Evolutionary conservation across 371 early-diverging fungal genomes (phyloP), one percentile per base, ranked within the genome.

Genomic region (Nematocida homosporus): DNA sequence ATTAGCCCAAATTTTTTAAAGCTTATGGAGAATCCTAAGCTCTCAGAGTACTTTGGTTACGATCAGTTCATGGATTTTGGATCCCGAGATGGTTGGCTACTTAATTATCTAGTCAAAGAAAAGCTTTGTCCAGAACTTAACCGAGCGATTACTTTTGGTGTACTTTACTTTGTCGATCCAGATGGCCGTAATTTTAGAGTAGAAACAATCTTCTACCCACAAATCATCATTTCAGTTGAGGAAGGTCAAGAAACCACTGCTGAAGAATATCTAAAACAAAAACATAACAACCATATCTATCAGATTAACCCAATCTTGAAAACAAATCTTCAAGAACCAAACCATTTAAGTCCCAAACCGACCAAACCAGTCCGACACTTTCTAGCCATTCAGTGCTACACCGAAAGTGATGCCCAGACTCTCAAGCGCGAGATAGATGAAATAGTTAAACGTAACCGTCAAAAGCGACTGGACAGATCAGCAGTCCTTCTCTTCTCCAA

Each of bases 41-140:
- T 83, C 32, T 75, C 78, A 52, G 78, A 67, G 29, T 80, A 81
- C 48, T 83, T 80, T 81, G 66, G 65, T 40, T 83, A 78, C 65
- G 34, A 56, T 1, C n/a, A 53, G 18, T 79, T 80, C 51, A 54
- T 55, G 25, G 78, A 53, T 6, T 18, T 10, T 40, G 63, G 51
- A 8, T 29, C 51, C 37, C 56, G 50, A 30, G 75, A 79, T 25
- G 84, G 84, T 27, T 84, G 82, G 81, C 67, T 84, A n/a, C 34
- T 82, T 10, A 82, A 82, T 51, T 82, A 79, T 56, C 32, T 56
- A 1, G 47, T 68, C 30, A 63, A 52, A 72, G 63, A 72, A 13
- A 72, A 25, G 34, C 29, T 50, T 18, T 67, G 37, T 38, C 27
- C 25, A 29, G 63, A 32, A 54, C 65, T n/a, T 44, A 51, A 20